These are phyloP conservation scores for Purpureocillium lavendulum DNA, from an alignment of 2,329 filamentous ascomycete species.

Conservation along the genomic window DNA sequence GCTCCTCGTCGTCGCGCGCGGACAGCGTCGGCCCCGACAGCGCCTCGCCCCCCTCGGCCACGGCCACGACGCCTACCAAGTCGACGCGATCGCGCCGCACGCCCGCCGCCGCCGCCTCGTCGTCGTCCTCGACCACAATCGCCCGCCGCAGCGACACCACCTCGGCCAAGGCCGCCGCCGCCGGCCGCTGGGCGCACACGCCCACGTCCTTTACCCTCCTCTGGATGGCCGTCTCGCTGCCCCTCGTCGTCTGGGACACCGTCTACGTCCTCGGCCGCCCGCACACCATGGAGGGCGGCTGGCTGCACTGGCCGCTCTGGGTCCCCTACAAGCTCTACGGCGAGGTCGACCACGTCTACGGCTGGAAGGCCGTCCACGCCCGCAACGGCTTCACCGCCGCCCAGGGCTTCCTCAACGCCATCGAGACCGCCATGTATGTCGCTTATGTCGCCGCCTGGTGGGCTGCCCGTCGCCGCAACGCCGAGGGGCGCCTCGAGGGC, in stretches of 20 bases:
- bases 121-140: conserved; percentile 7
- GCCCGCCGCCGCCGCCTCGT: conserved; percentile 4
- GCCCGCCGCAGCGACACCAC: conserved; percentile 1
- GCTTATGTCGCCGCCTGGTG: conserved; percentile 35
- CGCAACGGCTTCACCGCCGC: conserved; percentile 69
- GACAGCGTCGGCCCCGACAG: conserved; percentile 16
- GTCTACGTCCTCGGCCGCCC: conserved; percentile 74
- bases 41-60: conserved; percentile 8
- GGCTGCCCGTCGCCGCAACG: conserved; percentile 9
- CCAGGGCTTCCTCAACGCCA: conserved; percentile 59
- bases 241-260: conserved; percentile 75
- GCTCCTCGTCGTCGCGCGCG: conserved; percentile 24
- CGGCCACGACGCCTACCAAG: conserved; percentile 6
- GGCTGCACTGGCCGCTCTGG: conserved; percentile 64
- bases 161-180: neutral
- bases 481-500: conserved; percentile 28
- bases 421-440: conserved; percentile 60
- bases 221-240: conserved; percentile 69
- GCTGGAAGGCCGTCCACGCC: conserved; percentile 60
- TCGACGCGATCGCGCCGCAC: no score
- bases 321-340: conserved; percentile 75
- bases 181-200: conserved; percentile 31
- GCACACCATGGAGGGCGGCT: conserved; percentile 71
- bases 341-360: conserved; percentile 72
- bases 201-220: conserved; percentile 41